Evolutionary conservation across 2,329 filamentous ascomycete genomes (phyloP).

Genomic region (Nigrospora oryzae): DNA sequence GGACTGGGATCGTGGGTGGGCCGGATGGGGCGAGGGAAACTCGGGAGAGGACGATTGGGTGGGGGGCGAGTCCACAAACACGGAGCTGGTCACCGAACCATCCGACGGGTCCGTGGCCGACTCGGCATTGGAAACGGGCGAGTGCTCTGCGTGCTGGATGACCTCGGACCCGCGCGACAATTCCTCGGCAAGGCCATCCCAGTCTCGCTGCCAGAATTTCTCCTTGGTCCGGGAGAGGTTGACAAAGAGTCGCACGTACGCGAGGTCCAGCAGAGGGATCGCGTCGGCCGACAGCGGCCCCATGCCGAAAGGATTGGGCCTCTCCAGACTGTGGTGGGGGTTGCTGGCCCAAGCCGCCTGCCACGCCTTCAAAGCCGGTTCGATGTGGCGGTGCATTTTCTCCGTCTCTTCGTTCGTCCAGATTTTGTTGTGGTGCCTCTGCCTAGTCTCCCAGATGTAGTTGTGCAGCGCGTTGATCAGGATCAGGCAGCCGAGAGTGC

Average conservation of each 20-base stretch:
- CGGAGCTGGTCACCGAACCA: slow-evolving; percentile 33
- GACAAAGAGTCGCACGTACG: slow-evolving; percentile 87
- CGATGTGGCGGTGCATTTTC: slow-evolving; percentile 91
- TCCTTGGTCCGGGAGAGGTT: slow-evolving; percentile 90
- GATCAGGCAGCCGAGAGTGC: slow-evolving; percentile 85
- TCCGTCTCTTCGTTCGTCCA: slow-evolving; percentile 93
- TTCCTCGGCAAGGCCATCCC: slow-evolving; percentile 84
- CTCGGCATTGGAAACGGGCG: slow-evolving; percentile 41
- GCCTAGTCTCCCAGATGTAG: slow-evolving; percentile 95
- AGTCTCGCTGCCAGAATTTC: slow-evolving; percentile 89
- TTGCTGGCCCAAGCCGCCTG: slow-evolving; percentile 86
- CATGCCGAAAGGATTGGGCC: slow-evolving; percentile 74
- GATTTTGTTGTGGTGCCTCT: slow-evolving; percentile 76
- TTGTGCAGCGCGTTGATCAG: slow-evolving; percentile 94
- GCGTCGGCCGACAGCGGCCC: slow-evolving; percentile 83
- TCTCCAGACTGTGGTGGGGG: slow-evolving; percentile 72
- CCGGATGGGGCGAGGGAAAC: slow-evolving; percentile 29
- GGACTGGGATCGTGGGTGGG: slow-evolving; percentile 13
- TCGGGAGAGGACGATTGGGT: slow-evolving; percentile 43
- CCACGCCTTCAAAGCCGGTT: slow-evolving; percentile 90
- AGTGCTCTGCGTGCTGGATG: slow-evolving; percentile 61
- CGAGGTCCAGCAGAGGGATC: slow-evolving; percentile 82
- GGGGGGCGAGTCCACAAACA: slow-evolving; percentile 42
- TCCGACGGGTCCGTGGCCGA: slow-evolving; percentile 37
- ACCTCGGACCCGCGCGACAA: slow-evolving; percentile 71